Conservation (phyloP, 2,329 filamentous ascomycete species). For the Fusarium marasasianum region DNA sequence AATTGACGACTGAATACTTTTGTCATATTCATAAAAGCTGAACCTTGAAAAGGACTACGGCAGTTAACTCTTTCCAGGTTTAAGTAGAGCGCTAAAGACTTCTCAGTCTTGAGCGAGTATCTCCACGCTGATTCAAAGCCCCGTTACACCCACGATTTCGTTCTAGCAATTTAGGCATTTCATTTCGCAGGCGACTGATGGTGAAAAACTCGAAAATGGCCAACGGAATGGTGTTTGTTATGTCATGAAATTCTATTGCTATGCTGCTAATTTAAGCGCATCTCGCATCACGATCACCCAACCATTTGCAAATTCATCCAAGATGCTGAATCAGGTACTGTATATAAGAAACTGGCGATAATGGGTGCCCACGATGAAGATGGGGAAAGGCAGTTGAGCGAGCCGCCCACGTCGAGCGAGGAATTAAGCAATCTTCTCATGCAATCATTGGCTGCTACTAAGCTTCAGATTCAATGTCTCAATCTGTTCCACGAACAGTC, state of each 20-base stretch:
- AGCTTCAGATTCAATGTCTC: not conserved
- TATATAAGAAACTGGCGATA: not conserved
- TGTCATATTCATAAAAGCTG: not conserved
- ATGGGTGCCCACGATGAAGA: not conserved
- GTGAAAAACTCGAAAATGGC: not conserved
- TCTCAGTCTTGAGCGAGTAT: not conserved
- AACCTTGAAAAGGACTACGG: not conserved
- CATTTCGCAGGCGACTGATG: not conserved
- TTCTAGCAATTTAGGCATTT: not conserved
- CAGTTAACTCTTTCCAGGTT: rapidly evolving
- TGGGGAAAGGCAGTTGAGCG: not conserved
- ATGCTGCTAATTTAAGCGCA: too few species aligned
- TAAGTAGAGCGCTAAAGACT: too few species aligned
- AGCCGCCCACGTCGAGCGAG: not conserved
- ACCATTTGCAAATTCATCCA: not conserved
- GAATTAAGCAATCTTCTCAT: not conserved
- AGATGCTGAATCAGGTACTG: not conserved
- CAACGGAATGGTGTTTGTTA: not conserved
- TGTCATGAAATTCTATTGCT: too few species aligned
- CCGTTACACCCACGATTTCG: not conserved
- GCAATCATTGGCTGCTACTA: too few species aligned
- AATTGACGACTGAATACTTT: rapidly evolving
- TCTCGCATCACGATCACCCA: not conserved
- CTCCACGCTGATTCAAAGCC: not conserved
- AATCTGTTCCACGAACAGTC: not conserved